Conservation (phyloP, 179 eudicot species). For the Carnegiea gigantea region DNA sequence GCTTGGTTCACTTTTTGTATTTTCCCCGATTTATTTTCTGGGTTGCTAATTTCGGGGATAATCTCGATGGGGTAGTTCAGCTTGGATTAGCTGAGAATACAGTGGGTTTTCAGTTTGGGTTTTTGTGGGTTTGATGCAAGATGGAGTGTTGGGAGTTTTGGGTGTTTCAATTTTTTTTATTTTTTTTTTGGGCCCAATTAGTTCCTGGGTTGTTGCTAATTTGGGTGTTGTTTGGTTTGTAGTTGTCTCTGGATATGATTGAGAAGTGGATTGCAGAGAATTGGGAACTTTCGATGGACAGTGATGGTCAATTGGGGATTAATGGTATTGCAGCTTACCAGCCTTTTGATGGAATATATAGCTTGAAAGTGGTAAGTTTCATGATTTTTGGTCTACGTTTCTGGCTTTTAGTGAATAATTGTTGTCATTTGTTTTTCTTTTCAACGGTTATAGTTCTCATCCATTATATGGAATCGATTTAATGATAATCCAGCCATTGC, state of each 20-base stretch:
- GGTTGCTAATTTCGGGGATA: conserved; percentile 1
- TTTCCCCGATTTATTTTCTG: not conserved
- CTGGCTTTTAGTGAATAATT: not conserved
- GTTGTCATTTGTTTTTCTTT: conserved; percentile 9
- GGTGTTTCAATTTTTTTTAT: too few relatives aligned
- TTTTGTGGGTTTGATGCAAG: too few relatives aligned
- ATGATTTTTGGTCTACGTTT: not conserved
- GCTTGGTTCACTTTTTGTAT: not conserved
- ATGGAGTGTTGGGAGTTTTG: too few relatives aligned
- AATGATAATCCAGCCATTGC: not conserved
- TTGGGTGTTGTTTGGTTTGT: conserved; percentile 21
- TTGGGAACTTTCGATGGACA: conserved; percentile 32
- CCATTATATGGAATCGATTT: not conserved
- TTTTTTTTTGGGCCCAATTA: not conserved
- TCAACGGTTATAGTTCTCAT: not conserved
- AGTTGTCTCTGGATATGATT: conserved; percentile 66
- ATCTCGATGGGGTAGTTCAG: too few relatives aligned
- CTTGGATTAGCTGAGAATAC: too few relatives aligned
- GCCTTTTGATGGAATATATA: conserved; percentile 54
- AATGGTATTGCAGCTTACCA: conserved; percentile 56
- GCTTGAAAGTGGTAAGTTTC: conserved; percentile 54
- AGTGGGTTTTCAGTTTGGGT: too few relatives aligned
- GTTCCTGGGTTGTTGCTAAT: conserved; percentile 5
- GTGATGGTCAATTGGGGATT: conserved; percentile 37
- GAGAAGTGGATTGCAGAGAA: conserved; percentile 54